Evolutionary conservation across 2,329 filamentous ascomycete species (phyloP), one percentile per base, ranked within the genome.

Genomic region (Sporothrix inflata): DNA sequence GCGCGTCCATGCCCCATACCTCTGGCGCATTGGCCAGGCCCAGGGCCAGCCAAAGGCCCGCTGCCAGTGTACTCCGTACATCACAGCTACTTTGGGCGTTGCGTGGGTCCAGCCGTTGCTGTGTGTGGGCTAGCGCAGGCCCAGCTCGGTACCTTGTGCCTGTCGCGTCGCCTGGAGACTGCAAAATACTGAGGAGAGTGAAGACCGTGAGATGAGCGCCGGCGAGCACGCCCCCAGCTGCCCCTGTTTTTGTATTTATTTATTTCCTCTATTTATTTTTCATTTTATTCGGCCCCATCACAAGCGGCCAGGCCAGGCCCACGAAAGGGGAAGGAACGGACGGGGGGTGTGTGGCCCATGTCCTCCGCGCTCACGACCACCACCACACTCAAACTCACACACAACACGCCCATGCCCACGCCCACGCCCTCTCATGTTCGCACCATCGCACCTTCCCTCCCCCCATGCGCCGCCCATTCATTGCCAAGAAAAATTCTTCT

Each of bases 81-180:
- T 61, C 57, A 49, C 57, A 49, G 12, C 42, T 61, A 49, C 19
- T 57, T 57, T 66, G 30, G 60, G 45, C 19, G 9, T 11, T 51
- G 16, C 12, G 65, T 69, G 71, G 71, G 57, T 24, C 67, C 66
- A 40, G n/a, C 71, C 67, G 71, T 70, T 72, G 67, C 71, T 72
- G 38, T 70, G 70, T 53, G 57, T 34, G 45, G 40, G 60, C 65
- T 72, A 72, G 71, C 65, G 34, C 57, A 47, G 51, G n/a, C 47
- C 30, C 55, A 19, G 8, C 47, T 49, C 21, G 51, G 65, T 61
- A 19, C 49, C 66, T 40, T 47, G 67, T 47, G 38, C 67, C 47
- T 68, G 40, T 61, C 70, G 66, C 71, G 66, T 69, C 66, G 47
- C 53, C 42, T 61, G 53, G 65, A 69, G 42, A 66, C 60, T 14